A percentile compares a stretch with the other conserved stretches of the same genome.
phyloP scores from a whole-genome alignment of 2,329 filamentous ascomycete genomes.

The Laburnicola sp. region DNA sequence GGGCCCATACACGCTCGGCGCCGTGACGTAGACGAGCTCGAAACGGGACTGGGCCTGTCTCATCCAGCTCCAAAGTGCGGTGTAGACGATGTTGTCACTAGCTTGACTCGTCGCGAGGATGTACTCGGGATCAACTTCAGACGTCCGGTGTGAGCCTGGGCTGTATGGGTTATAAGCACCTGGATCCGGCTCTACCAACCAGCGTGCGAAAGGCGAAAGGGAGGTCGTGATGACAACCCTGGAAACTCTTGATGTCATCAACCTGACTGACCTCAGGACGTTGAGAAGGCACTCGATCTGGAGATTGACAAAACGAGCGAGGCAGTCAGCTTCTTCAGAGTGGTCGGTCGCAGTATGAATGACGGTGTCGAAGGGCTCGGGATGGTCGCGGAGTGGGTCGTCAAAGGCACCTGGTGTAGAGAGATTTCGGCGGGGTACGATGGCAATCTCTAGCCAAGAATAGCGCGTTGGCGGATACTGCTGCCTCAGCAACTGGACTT shows the following conservation, averaged over 20 bases:
- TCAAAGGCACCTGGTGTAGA: constrained; percentile 23
- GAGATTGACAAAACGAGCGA: constrained; percentile 30
- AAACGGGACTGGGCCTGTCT: constrained; percentile 23
- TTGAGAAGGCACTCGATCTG: constrained; percentile 24
- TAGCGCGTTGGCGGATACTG: constrained; percentile 18
- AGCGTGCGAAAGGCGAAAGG: constrained; percentile 30
- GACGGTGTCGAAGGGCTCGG: constrained; percentile 30
- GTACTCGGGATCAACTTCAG: constrained; percentile 27
- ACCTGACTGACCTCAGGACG: constrained; percentile 26
- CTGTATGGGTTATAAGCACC: constrained; percentile 4
- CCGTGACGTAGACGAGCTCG: constrained; percentile 29
- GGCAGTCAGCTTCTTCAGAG: constrained; percentile 30
- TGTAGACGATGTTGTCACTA: constrained; percentile 30
- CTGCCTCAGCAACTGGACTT: constrained; percentile 20
- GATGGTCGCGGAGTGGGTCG: constrained; percentile 19
- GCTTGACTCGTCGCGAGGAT: constrained; percentile 31
- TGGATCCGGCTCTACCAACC: constrained; percentile 23
- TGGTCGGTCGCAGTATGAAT: constrained; percentile 28
- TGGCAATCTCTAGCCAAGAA: constrained; percentile 24
- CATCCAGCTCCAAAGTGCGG: constrained; percentile 26
- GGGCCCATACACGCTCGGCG: constrained; percentile 33
- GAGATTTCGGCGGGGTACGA: constrained; percentile 20
- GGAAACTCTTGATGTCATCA: constrained; percentile 18
- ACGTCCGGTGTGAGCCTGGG: constrained; percentile 13
- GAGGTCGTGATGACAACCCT: constrained; percentile 32